These are phyloP conservation scores for Conticribra guillardii DNA, from an alignment of 108 stramenopile species.

Conservation along the genomic window DNA sequence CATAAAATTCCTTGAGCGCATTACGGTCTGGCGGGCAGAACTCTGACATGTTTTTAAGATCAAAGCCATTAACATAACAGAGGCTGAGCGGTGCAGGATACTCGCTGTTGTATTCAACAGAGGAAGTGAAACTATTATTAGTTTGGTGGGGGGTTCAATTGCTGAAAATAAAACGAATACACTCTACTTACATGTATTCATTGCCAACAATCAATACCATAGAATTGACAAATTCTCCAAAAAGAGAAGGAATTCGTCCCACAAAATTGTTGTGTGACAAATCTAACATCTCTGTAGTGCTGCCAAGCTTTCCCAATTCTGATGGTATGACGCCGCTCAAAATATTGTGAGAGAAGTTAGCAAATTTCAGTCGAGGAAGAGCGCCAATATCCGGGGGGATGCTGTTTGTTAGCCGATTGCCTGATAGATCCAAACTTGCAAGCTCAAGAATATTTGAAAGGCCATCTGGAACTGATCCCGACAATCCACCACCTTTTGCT, in stretches of 20 bases:
- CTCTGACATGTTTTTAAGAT: not conserved
- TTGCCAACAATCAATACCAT: not conserved
- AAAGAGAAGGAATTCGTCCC: not conserved
- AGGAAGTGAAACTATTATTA: not conserved
- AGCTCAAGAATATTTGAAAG: conserved; percentile 5
- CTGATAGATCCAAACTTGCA: conserved; percentile 2
- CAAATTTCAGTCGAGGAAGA: not conserved
- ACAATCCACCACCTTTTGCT: not conserved
- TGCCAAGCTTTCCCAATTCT: not conserved
- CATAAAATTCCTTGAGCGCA: conserved; percentile 21
- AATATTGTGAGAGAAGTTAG: not conserved
- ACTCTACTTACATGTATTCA: not conserved
- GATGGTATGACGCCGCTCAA: not conserved
- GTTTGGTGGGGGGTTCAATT: not conserved
- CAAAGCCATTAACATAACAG: conserved; percentile 8
- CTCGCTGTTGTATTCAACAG: not conserved
- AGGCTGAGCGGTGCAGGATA: conserved; percentile 13
- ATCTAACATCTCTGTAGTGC: not conserved
- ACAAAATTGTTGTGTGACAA: not conserved
- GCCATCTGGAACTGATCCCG: not conserved
- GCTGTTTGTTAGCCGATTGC: not conserved
- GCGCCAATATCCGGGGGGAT: not conserved
- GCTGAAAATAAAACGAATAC: not conserved
- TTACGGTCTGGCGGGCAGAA: conserved; percentile 21
- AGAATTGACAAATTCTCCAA: not conserved